Evolutionary conservation across 176 grass and related monocot species (phyloP).

Genomic region (Eragrostis curvula): DNA sequence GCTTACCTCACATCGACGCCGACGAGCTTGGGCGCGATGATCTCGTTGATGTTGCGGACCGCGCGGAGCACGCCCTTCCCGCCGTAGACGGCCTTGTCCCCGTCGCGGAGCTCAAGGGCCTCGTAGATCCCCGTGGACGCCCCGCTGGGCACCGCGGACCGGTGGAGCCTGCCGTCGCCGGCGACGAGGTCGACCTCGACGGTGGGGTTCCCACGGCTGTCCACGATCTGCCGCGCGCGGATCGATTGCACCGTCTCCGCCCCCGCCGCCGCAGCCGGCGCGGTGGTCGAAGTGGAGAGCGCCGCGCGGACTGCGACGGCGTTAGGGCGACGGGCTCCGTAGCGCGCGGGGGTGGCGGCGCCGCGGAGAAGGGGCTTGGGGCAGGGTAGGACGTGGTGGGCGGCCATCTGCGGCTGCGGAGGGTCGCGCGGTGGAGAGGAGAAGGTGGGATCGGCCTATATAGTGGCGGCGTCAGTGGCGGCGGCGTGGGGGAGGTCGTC

Average conservation of each 20-base stretch:
- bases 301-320: slow-evolving; percentile 57
- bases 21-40: slow-evolving; percentile 83
- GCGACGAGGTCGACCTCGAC: slow-evolving; percentile 94
- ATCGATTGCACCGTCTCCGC: slow-evolving; percentile 67
- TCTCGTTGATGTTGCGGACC: slow-evolving; percentile 87
- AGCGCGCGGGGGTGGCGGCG: slow-evolving; percentile 18
- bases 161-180: slow-evolving; percentile 62
- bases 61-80: slow-evolving; percentile 92
- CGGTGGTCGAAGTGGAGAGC: slow-evolving; percentile 31
- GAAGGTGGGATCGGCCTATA: neutral
- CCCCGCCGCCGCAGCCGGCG: slow-evolving; percentile 14
- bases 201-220: slow-evolving; percentile 95
- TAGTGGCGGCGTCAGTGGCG: slow-evolving; percentile 34
- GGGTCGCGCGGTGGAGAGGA: neutral
- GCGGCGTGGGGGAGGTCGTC: slow-evolving; percentile 32
- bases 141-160: slow-evolving; percentile 91
- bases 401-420: slow-evolving; percentile 30
- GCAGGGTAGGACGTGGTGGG: slow-evolving; percentile 54
- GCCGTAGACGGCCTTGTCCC: slow-evolving; percentile 81
- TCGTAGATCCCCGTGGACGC: slow-evolving; percentile 97
- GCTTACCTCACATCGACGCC: slow-evolving; percentile 86
- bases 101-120: slow-evolving; percentile 90
- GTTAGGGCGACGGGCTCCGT: neutral
- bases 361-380: slow-evolving; percentile 48
- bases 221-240: slow-evolving; percentile 94